A percentile compares a stretch with the other conserved stretches of the same genome.
These are phyloP conservation scores for Lyophyllum semitale DNA, from an alignment of 768 basidiomycete species.

Conservation along the genomic window DNA sequence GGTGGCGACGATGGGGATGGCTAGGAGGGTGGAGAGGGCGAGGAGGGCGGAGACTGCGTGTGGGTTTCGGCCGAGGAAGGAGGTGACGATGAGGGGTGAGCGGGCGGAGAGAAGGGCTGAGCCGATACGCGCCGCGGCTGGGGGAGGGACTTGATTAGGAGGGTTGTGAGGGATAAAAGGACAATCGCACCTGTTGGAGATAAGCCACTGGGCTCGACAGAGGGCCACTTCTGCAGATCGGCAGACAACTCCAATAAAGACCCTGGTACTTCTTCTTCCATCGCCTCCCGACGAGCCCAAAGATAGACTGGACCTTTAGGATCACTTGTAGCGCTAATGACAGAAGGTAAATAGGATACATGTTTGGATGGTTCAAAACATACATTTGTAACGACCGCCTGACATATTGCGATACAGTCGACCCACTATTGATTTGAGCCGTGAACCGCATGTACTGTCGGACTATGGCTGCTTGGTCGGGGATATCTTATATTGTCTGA, in stretches of 20 bases:
- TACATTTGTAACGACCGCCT: constrained; percentile 68
- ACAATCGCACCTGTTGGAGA: constrained; percentile 32
- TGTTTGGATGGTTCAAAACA: constrained; percentile 9
- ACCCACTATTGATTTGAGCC: constrained; percentile 57
- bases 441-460: constrained; percentile 76
- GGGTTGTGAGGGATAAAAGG: not conserved
- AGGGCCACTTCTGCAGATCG: constrained; percentile 47
- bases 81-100: constrained; percentile 66
- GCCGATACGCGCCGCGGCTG: constrained; percentile 42
- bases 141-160: not conserved
- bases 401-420: constrained; percentile 51
- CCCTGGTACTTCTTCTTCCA: constrained; percentile 61
- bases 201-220: constrained; percentile 51
- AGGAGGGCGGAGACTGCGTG: constrained; percentile 46
- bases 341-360: not conserved
- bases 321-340: constrained; percentile 59
- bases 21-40: constrained; percentile 49
- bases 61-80: constrained; percentile 58
- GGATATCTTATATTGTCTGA: constrained; percentile 47
- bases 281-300: constrained; percentile 71
- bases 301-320: constrained; percentile 77
- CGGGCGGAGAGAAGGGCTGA: constrained; percentile 49
- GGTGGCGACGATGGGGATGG: constrained; percentile 54
- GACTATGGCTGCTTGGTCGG: constrained; percentile 71
- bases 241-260: constrained; percentile 30